Base-by-base conservation (phyloP, 495 filamentous ascomycete genomes). In the Platismatia glauca region DNA sequence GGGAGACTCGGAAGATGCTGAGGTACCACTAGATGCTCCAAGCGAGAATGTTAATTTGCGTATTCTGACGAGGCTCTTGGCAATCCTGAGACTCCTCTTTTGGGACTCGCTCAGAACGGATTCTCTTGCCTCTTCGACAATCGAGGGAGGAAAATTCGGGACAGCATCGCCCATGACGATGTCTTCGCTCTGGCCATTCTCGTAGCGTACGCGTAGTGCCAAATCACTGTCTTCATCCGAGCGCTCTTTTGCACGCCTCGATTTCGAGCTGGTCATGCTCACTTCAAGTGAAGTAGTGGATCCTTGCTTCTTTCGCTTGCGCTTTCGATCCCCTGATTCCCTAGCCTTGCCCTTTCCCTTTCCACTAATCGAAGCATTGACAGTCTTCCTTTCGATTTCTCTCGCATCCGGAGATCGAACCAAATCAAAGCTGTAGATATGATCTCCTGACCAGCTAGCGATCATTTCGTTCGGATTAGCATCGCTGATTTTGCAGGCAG, bases 401-500 rank as follows among this genome's bases (percentile, higher is more conserved):
- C 73, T 70, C 37, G 81, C 81, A 74, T 86, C 83, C 2, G 84
- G 80, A 68, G 79, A 84, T n/a, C 77, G 76, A 39, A 86, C 73
- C 20, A 90, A 73, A 69, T 90, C 84, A 64, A 90, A 90, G 68
- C 83, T 84, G 71, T 90, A 90, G 64, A 90, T 86, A 59, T 83
- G 81, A 63, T 89, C 85, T 18, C 86, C 87, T 41, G 85, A 88
- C 87, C 88, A 90, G 67, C 86, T 89, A 33, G 83, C 87, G 7
- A 90, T 75, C 68, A 90, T 79, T 62, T 90, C 86, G 61, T 89
- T 85, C 4, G 87, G 87, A 60, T 88, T 83, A 15, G 84, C 85
- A 74, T 90, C 86, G 53, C 87, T 89, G 63, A 90, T 90, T 71
- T 89, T 90, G 72, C 86, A 89, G 12, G 86, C 85, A 1, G 87